A percentile compares a stretch with the other conserved stretches of the same genome.
Evolutionary conservation across 108 stramenopile genomes (phyloP).

Genomic region (Pseudonitzschia pungens): DNA sequence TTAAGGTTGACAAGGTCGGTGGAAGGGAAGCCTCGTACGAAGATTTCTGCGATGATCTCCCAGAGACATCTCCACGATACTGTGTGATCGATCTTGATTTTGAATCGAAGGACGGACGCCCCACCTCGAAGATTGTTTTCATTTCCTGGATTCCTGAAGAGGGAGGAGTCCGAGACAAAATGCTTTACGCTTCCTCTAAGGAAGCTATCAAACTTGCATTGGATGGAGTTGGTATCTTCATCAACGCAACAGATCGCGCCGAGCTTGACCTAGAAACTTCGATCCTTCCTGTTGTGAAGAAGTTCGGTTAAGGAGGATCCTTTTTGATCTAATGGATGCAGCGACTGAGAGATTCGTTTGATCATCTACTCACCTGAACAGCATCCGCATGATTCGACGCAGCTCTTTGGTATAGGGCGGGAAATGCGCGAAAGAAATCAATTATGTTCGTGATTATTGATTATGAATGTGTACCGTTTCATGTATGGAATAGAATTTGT

Average conservation of each 20-base stretch:
- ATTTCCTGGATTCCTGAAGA: conserved; percentile 95
- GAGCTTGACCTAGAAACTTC: conserved; percentile 87
- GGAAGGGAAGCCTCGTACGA: conserved; percentile 66
- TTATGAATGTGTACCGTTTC: background rate
- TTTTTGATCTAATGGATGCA: background rate
- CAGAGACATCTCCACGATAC: conserved; percentile 91
- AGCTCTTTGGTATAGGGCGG: background rate
- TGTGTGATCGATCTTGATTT: conserved; percentile 92
- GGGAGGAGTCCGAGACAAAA: conserved; percentile 84
- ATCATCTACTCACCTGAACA: background rate
- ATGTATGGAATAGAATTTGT: background rate
- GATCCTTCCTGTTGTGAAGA: conserved; percentile 75
- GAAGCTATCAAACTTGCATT: conserved; percentile 87
- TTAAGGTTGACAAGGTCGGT: conserved; percentile 71
- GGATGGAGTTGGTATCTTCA: conserved; percentile 82
- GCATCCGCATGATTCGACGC: background rate
- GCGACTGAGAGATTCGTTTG: background rate
- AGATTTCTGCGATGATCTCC: conserved; percentile 77
- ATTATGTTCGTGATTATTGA: conserved; percentile 7
- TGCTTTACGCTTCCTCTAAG: conserved; percentile 94
- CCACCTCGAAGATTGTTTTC: conserved; percentile 90
- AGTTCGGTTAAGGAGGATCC: conserved; percentile 56
- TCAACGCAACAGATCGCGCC: conserved; percentile 82
- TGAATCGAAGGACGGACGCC: conserved; percentile 83
- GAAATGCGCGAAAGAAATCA: background rate